A percentile compares a stretch with the other conserved stretches of the same genome.
phyloP scores from a whole-genome alignment of 306 rosid genomes.

The Dicorynia guianensis region DNA sequence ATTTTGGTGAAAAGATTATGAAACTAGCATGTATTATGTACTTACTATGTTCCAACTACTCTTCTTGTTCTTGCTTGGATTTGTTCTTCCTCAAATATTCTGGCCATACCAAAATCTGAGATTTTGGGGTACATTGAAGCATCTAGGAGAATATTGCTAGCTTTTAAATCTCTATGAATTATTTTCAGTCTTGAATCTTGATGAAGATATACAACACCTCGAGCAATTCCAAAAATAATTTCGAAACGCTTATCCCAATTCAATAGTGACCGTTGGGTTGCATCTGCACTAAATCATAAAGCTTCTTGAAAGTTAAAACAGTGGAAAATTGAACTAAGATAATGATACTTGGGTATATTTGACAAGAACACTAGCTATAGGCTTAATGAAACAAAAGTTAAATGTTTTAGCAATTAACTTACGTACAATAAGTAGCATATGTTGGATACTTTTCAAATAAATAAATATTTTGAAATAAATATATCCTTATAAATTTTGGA shows the following conservation, averaged over 20 bases:
- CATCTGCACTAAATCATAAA: conserved; percentile 1
- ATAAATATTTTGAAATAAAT: no score
- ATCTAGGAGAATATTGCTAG: conserved; percentile 54
- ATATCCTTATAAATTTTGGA: no score
- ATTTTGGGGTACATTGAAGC: conserved; percentile 48
- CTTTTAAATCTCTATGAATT: conserved; percentile 54
- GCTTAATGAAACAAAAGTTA: no score
- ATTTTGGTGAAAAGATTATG: no score
- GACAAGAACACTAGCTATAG: no score
- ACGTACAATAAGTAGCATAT: no score
- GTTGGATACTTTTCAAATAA: no score
- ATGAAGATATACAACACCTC: conserved; percentile 54
- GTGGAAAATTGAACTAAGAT: no score
- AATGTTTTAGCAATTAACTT: no score
- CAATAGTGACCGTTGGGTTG: conserved; percentile 26
- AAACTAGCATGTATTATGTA: not conserved
- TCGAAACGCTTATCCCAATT: conserved; percentile 42
- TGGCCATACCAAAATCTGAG: conserved; percentile 59
- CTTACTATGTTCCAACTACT: conserved; percentile 62
- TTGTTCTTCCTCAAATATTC: conserved; percentile 47
- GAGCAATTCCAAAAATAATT: conserved; percentile 46
- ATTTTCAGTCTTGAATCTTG: conserved; percentile 57
- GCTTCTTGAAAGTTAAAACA: not conserved
- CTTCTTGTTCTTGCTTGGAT: conserved; percentile 43
- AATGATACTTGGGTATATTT: no score